These are phyloP conservation scores for Talaromyces pinophilus DNA, from an alignment of 2,329 filamentous ascomycete species.

Conservation along the genomic window DNA sequence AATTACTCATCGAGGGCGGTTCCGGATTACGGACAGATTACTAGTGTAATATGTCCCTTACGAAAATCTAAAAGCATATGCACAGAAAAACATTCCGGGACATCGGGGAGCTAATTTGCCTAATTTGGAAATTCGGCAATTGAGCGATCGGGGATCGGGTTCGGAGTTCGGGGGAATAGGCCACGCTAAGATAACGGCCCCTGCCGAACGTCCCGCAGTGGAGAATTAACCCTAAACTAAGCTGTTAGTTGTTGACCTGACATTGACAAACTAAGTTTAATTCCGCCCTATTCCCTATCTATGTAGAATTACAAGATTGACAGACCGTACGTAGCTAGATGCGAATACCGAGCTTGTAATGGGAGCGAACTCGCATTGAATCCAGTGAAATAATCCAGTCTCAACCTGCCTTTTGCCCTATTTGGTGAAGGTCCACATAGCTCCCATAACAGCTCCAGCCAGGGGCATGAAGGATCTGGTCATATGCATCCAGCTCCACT, in stretches of 20 bases:
- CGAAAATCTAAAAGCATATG: not conserved
- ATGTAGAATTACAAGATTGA: not conserved
- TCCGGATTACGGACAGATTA: not conserved
- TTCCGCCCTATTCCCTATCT: not conserved
- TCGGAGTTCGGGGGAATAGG: not conserved
- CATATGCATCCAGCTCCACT: conserved; percentile 33
- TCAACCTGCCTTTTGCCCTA: not conserved
- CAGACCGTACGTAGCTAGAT: not conserved
- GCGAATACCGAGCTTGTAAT: not conserved
- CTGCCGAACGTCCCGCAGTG: not conserved
- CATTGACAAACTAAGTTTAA: not conserved
- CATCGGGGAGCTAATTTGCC: not conserved
- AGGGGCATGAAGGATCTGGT: conserved; percentile 11
- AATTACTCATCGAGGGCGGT: not conserved
- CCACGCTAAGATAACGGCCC: not conserved
- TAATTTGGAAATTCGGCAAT: not conserved
- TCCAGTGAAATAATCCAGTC: not conserved
- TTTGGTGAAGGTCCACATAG: not conserved
- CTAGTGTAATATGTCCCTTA: not conserved
- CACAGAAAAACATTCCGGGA: not conserved
- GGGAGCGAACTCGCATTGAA: not conserved
- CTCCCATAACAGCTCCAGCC: conserved; percentile 21
- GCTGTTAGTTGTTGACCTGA: not conserved
- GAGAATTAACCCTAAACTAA: not conserved
- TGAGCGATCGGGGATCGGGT: not conserved